These are phyloP conservation scores for Pythium coloratum DNA, from an alignment of 352 stramenopile genomes.

Conservation along the genomic window DNA sequence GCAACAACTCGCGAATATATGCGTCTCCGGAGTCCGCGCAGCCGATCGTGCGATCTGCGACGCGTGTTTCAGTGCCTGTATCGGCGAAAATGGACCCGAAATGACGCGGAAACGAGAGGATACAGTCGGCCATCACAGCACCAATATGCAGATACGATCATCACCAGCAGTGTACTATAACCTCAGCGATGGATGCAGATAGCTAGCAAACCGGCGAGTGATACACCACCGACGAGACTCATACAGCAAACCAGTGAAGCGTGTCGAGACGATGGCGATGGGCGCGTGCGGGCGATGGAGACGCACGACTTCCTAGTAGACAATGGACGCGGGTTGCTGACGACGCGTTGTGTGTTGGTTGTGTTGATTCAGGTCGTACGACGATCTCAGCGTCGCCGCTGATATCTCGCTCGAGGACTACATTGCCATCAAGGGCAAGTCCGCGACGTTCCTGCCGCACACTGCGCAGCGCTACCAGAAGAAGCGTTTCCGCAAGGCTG, in stretches of 20 bases:
- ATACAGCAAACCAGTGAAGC: background rate
- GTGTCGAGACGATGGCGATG: background rate
- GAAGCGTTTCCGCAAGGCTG: slow-evolving; percentile 99
- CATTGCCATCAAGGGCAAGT: slow-evolving; percentile 98
- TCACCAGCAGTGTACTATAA: slow-evolving; percentile 1
- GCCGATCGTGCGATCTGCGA: slow-evolving; percentile 2
- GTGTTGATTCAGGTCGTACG: slow-evolving; percentile 90
- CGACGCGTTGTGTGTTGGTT: slow-evolving; percentile 19
- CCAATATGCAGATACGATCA: background rate
- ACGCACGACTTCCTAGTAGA: background rate
- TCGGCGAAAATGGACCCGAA: slow-evolving; percentile 17
- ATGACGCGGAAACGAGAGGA: slow-evolving; percentile 9
- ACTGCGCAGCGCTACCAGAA: slow-evolving; percentile 99
- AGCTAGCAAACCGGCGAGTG: background rate
- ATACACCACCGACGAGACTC: background rate
- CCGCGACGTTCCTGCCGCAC: slow-evolving; percentile 98
- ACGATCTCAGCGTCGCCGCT: slow-evolving; percentile 97
- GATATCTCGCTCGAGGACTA: slow-evolving; percentile 99
- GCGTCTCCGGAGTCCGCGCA: background rate
- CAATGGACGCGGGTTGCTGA: slow-evolving; percentile 21
- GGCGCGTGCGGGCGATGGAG: background rate
- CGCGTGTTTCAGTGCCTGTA: background rate
- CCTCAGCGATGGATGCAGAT: background rate
- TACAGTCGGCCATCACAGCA: background rate
- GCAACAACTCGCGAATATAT: slow-evolving; percentile 27